A percentile compares a stretch with the other conserved stretches of the same genome.
phyloP scores from a whole-genome alignment of 2,329 filamentous ascomycete genomes.

The Pyrenophora tritici-repentis region DNA sequence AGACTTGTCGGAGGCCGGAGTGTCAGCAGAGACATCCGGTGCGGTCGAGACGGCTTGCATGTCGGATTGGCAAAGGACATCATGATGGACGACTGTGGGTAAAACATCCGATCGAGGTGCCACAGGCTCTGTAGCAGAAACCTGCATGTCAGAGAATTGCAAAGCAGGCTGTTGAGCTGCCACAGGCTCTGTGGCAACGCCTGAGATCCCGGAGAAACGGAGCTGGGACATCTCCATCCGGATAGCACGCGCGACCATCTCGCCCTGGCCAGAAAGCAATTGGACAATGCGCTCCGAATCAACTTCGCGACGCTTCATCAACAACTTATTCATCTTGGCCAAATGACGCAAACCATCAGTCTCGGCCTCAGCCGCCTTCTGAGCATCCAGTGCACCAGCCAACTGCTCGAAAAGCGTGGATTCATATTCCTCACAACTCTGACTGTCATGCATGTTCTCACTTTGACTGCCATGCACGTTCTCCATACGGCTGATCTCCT shows the following conservation, averaged over 20 bases:
- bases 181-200: no score
- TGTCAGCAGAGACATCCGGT: neutral
- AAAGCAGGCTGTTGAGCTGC: neutral
- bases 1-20: neutral
- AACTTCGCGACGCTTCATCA: neutral
- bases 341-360: neutral
- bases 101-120: neutral
- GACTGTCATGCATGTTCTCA: neutral
- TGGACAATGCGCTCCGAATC: neutral
- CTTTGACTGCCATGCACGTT: neutral
- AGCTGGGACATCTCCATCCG: no score
- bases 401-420: neutral
- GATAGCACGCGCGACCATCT: no score
- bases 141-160: neutral
- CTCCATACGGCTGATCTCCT: neutral
- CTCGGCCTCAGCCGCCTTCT: constrained; percentile 4
- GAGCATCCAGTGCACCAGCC: neutral
- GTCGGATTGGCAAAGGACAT: neutral
- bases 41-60: neutral
- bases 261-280: neutral
- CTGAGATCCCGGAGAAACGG: no score
- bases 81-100: neutral
- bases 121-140: no score
- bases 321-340: neutral
- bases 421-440: neutral